A percentile compares a stretch with the other conserved stretches of the same genome.
Conservation (phyloP, 1,139 yeast genomes). For the Candida sp. region DNA sequence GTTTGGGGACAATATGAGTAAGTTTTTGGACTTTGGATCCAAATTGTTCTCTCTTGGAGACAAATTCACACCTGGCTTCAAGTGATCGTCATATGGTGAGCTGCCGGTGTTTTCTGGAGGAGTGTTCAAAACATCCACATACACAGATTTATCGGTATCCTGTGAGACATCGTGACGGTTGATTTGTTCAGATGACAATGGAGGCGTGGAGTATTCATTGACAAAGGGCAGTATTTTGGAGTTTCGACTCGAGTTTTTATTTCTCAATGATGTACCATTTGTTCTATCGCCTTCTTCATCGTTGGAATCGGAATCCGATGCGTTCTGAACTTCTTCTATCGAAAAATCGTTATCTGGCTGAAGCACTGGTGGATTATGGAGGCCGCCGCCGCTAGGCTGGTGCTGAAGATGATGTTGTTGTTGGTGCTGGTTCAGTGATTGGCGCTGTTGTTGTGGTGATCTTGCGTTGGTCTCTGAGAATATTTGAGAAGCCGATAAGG, state of each 20-base stretch:
- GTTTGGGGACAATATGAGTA: constrained; percentile 45
- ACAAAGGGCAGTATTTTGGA: constrained; percentile 7
- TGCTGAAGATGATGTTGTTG: constrained; percentile 2
- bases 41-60: constrained; percentile 16
- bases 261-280: constrained; percentile 14
- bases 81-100: constrained; percentile 15
- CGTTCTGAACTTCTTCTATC: constrained; percentile 45
- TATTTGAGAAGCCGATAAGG: constrained; percentile 3
- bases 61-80: constrained; percentile 28
- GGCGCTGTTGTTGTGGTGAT: neutral
- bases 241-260: constrained; percentile 8
- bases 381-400: neutral
- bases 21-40: constrained; percentile 23
- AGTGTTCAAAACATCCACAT: constrained; percentile 22
- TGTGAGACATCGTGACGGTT: constrained; percentile 8
- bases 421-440: neutral
- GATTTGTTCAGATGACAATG: constrained; percentile 4
- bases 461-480: constrained; percentile 3
- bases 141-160: constrained; percentile 16
- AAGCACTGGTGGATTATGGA: constrained; percentile 3
- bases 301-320: constrained; percentile 40
- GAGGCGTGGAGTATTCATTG: constrained; percentile 12
- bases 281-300: constrained; percentile 15
- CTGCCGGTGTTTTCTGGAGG: constrained; percentile 13
- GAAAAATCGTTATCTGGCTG: constrained; percentile 29